Evolutionary conservation across 306 rosid genomes (phyloP), one percentile per base, ranked within the genome.

Genomic region (Adenanthera pavonina): DNA sequence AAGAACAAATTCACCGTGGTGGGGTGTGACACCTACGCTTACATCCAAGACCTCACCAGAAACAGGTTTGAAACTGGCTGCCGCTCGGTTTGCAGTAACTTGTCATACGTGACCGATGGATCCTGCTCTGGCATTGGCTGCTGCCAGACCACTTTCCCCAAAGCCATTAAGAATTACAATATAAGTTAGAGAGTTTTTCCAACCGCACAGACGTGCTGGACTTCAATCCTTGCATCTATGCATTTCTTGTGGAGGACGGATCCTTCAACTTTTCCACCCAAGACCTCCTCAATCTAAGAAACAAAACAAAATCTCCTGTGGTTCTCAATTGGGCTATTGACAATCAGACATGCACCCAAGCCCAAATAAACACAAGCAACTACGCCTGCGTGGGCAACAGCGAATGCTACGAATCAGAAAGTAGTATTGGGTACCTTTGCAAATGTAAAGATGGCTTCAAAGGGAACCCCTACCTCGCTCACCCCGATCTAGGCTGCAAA

Each of bases 271-370:
- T 88, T 54, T 9, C 38, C 0, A 0, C 25, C 0, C 0, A 0
- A 1, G 82, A 83, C 36, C 61, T 86, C 2, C 14, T 0, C 0
- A 10, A 83, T 10, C 78, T 87, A 2, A 3, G 72, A 8, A 3
- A 16, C 6, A 0, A 0, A 1, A 0, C 3, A 0, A 1, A n/a
- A 3, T 36, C 86, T 51, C 89, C 89, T 0, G 41, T 51, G 3
- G 87, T 83, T 52, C 36, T 89, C 8, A 81, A 84, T 74, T 91
- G 95, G 95, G 83, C 76, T 4, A 61, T 87, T 15, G 77, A 77
- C 19, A 71, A 87, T 33, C 3, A 62, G 20, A 81, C 84, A 0
- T 87, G 94, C 40, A 1, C 0, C 0, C 10, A 69, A 0, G 91
- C 77, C 6, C 0, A 2, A 3, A 40, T 49, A 0, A 54, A 54